Percentiles rank a stretch among this genome's conserved stretches.
Conservation (phyloP, 225 moss, liverwort and hornwort genomes). For the Sphagnum contortum region DNA sequence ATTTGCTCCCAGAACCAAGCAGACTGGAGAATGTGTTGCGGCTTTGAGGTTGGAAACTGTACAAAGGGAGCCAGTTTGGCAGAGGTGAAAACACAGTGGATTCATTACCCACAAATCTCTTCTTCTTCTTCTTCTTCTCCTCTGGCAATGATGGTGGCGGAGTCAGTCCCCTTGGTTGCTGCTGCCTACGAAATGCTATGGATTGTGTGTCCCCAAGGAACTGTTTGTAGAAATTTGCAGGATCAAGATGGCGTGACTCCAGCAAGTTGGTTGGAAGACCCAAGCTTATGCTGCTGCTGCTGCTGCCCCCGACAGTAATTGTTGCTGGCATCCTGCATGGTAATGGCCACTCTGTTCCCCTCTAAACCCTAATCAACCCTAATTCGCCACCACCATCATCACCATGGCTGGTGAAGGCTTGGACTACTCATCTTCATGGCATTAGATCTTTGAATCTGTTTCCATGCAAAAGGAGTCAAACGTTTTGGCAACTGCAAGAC, state of each 20-base stretch:
- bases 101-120: conserved; percentile 9
- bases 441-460: too few relatives aligned
- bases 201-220: conserved; percentile 4
- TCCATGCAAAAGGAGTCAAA: too few relatives aligned
- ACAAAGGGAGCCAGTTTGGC: conserved; percentile 16
- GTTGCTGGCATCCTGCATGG: conserved; percentile 60
- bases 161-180: too few relatives aligned
- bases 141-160: background rate
- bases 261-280: conserved; percentile 22
- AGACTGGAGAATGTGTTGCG: conserved; percentile 25
- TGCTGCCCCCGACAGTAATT: conserved; percentile 33
- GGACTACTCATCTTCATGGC: too few relatives aligned
- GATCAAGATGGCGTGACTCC: conserved; percentile 8
- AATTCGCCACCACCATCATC: too few relatives aligned
- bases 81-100: conserved; percentile 17
- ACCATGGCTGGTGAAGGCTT: too few relatives aligned
- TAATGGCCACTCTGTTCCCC: conserved; percentile 9
- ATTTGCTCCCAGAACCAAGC: conserved; percentile 28
- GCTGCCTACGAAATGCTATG: too few relatives aligned
- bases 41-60: background rate
- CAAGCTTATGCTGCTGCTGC: conserved; percentile 27
- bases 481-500: too few relatives aligned
- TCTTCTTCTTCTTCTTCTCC: background rate
- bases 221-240: conserved; percentile 3
- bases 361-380: too few relatives aligned